Evolutionary conservation across 1,284 basidiomycete species (phyloP).

Genomic region (Flammula alnicola): DNA sequence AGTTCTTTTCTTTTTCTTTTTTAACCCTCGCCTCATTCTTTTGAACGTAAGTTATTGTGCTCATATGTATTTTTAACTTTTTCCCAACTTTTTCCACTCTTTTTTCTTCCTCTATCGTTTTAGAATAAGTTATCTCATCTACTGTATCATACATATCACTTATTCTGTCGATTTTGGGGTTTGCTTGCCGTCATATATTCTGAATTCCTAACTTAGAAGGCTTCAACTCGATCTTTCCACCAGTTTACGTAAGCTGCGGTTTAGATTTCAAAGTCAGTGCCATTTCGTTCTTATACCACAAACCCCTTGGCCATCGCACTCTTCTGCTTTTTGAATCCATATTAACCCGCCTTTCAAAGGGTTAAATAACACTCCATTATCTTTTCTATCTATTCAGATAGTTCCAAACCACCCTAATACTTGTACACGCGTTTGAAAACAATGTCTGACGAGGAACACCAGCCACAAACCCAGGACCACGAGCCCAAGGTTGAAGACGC

Average conservation of each 20-base stretch:
- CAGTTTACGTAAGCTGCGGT: conserved; percentile 19
- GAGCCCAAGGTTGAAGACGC: conserved; percentile 68
- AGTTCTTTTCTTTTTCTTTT: too few relatives aligned
- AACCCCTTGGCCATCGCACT: conserved; percentile 7
- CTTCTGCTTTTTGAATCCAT: background rate
- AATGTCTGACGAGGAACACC: conserved; percentile 72
- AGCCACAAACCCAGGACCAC: conserved; percentile 39
- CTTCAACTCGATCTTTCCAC: too few relatives aligned
- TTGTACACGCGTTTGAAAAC: conserved; percentile 16
- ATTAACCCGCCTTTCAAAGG: background rate
- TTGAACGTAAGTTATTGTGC: too few relatives aligned
- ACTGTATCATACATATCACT: too few relatives aligned
- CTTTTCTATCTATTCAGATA: conserved; percentile 4
- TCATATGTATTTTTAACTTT: too few relatives aligned
- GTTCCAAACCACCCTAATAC: background rate
- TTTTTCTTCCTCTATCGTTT: too few relatives aligned
- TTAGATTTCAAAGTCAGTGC: conserved; percentile 21
- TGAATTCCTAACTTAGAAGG: too few relatives aligned
- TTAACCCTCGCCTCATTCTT: too few relatives aligned
- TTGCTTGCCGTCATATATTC: too few relatives aligned
- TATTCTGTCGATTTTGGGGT: too few relatives aligned
- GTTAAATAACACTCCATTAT: background rate
- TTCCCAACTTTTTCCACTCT: too few relatives aligned
- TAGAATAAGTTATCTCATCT: too few relatives aligned
- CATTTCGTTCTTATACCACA: conserved; percentile 11